phyloP scores from a whole-genome alignment of 164 flowering plant genomes.

The Nymphaea colorata region DNA sequence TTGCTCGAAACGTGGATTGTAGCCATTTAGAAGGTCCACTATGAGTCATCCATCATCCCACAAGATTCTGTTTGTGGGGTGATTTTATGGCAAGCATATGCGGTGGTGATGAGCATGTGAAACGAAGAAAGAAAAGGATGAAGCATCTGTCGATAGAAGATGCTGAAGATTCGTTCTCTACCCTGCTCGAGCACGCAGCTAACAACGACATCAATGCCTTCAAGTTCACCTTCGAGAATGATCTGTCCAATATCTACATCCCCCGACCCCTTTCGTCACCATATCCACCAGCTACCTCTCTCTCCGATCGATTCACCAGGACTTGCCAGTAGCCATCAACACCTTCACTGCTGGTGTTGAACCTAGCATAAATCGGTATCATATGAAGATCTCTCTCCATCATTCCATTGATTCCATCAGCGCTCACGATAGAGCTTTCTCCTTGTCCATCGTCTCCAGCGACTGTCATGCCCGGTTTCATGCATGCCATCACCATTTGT shows the following conservation, averaged over 20 bases:
- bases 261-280: too few species aligned
- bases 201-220: slow-evolving; percentile 69
- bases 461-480: too few species aligned
- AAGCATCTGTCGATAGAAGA: slow-evolving; percentile 45
- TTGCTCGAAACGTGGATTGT: neutral
- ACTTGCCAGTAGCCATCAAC: too few species aligned
- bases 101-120: slow-evolving; percentile 25
- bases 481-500: too few species aligned
- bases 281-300: too few species aligned
- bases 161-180: slow-evolving; percentile 45
- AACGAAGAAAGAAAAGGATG: slow-evolving; percentile 11
- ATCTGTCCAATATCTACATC: slow-evolving; percentile 28
- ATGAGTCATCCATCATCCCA: neutral
- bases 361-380: too few species aligned
- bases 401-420: too few species aligned
- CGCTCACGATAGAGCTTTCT: too few species aligned
- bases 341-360: too few species aligned
- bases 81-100: slow-evolving; percentile 25
- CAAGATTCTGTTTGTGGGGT: neutral
- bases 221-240: slow-evolving; percentile 33
- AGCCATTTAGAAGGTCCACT: neutral
- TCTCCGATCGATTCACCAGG: too few species aligned
- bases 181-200: slow-evolving; percentile 79
- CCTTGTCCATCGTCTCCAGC: too few species aligned
- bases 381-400: too few species aligned